Evolutionary conservation across 176 grass and related monocot genomes (phyloP), one percentile per base, ranked within the genome.

Genomic region (Aegilops sharonensis): DNA sequence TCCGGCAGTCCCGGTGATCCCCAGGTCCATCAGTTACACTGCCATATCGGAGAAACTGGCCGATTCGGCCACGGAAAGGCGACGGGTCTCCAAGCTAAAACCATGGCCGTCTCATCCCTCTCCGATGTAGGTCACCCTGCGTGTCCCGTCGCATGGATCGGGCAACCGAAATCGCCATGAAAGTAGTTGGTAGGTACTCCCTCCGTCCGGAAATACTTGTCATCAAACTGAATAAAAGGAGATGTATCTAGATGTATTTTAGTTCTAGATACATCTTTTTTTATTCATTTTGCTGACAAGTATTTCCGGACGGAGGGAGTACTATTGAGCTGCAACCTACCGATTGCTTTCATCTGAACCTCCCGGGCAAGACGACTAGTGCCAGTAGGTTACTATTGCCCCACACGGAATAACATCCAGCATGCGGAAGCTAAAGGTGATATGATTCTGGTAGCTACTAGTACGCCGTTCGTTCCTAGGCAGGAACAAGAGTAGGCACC

Each of bases 381-480:
- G 50, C 36, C 7, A 70, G 30, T 17, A 71, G 39, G 80, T 66
- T 45, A 24, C 35, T 81, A 39, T 29, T 8, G 21, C 30, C 48
- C 31, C 70, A 5, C 37, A 4, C 30, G 29, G 24, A 86, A 48
- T 13, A 30, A 50, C 42, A 57, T 57, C 56, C 32, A 79, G 43
- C 74, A 34, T 45, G 67, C 50, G 42, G 15, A 57, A 85, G 52
- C 24, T 1, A 80, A 89, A 82, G 79, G 63, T 11, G 62, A 62
- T 68, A 8, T 24, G 50, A 72, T 36, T 76, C 45, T 20, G 25
- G 45, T 76, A 32, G 74, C 15, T 15, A 43, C 8, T 36, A 25
- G 47, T 42, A 59, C 24, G 50, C 71, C n/a, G 84, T 85, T 71
- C 40, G 48, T 85, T 71, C 30, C 21, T 80, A 35, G 67, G 42